Percentiles rank a stretch among this genome's conserved stretches.
phyloP scores from a whole-genome alignment of 805 yeast species.

The Candida vaughaniae region DNA sequence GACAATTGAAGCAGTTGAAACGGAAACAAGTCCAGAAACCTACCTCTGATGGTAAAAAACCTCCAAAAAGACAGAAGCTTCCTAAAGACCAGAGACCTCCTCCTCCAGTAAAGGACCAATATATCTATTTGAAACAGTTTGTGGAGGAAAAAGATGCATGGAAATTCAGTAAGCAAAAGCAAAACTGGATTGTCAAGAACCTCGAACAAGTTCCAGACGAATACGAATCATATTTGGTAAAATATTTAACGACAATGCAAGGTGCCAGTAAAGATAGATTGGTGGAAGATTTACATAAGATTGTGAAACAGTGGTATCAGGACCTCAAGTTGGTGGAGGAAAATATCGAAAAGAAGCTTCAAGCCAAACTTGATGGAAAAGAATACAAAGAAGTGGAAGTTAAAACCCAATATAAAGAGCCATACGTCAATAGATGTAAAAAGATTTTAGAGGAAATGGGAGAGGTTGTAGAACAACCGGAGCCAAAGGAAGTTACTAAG shows the following conservation, averaged over 20 bases:
- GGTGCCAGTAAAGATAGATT: conserved; percentile 69
- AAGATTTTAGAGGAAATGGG: conserved; percentile 38
- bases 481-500: conserved; percentile 11
- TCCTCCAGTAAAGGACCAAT: conserved; percentile 77
- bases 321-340: conserved; percentile 42
- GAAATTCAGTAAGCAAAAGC: conserved; percentile 87
- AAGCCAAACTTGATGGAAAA: conserved; percentile 23
- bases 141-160: conserved; percentile 56
- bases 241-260: conserved; percentile 60
- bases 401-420: conserved; percentile 17
- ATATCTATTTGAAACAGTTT: conserved; percentile 61
- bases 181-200: conserved; percentile 78
- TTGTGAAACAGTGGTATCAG: conserved; percentile 57
- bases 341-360: conserved; percentile 36
- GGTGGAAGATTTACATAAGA: conserved; percentile 45
- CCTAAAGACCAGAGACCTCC: conserved; percentile 68
- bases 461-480: conserved; percentile 11
- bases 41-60: conserved; percentile 33
- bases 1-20: conserved; percentile 41
- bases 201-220: conserved; percentile 49
- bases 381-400: conserved; percentile 16
- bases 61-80: conserved; percentile 67
- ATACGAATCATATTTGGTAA: conserved; percentile 50
- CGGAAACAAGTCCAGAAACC: conserved; percentile 4
- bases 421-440: conserved; percentile 43